Percentiles rank a stretch among this genome's conserved stretches.
Evolutionary conservation across 2,329 filamentous ascomycete genomes (phyloP).

Genomic region (Scolecobasidium constrictum): DNA sequence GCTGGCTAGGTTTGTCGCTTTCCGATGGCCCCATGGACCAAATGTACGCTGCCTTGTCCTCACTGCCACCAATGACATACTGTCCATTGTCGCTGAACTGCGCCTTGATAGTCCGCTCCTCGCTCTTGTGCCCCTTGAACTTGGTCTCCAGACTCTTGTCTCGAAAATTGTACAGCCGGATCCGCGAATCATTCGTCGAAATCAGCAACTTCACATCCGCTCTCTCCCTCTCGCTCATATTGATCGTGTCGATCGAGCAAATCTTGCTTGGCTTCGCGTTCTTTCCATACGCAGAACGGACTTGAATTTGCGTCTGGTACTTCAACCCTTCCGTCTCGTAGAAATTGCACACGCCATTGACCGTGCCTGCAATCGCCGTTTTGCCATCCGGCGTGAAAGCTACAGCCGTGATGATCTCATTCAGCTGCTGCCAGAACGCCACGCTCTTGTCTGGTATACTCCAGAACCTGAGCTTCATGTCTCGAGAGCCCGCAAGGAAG

Average conservation of each 20-base stretch:
- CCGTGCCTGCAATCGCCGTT: slow-evolving; percentile 75
- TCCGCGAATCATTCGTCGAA: slow-evolving; percentile 87
- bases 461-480: slow-evolving; percentile 82
- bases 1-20: slow-evolving; percentile 64
- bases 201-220: slow-evolving; percentile 75
- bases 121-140: slow-evolving; percentile 83
- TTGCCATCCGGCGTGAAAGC: slow-evolving; percentile 89
- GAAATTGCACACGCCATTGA: slow-evolving; percentile 78
- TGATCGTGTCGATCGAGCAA: slow-evolving; percentile 75
- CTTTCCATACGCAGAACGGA: slow-evolving; percentile 83
- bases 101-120: slow-evolving; percentile 80
- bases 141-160: slow-evolving; percentile 82
- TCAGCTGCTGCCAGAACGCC: slow-evolving; percentile 64
- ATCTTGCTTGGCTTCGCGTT: slow-evolving; percentile 97
- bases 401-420: slow-evolving; percentile 88
- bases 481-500: slow-evolving; percentile 86
- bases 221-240: slow-evolving; percentile 41
- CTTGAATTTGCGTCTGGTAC: slow-evolving; percentile 74
- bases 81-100: slow-evolving; percentile 77
- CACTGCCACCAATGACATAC: slow-evolving; percentile 86
- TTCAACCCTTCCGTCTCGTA: slow-evolving; percentile 89
- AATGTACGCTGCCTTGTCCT: slow-evolving; percentile 81
- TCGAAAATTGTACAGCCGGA: slow-evolving; percentile 78
- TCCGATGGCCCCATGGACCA: slow-evolving; percentile 56
- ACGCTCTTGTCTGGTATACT: slow-evolving; percentile 95